phyloP scores from a whole-genome alignment of 2,329 filamentous ascomycete genomes.

The Cryphonectria parasitica region DNA sequence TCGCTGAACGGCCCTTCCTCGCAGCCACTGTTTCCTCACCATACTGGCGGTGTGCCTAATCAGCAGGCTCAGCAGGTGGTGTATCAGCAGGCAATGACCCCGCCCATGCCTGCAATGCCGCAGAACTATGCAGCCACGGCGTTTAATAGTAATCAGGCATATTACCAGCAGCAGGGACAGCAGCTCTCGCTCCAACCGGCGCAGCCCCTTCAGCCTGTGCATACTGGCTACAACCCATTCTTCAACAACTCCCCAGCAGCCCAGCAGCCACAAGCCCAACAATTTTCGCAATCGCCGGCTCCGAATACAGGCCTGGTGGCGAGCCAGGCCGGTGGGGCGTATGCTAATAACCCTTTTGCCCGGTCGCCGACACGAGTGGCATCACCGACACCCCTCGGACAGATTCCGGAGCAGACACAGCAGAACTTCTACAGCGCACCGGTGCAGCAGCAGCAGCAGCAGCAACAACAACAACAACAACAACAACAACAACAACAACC shows the following conservation, averaged over 20 bases:
- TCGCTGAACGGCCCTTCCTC: constrained; percentile 59
- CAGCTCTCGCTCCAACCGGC: constrained; percentile 33
- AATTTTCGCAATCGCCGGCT: constrained; percentile 42
- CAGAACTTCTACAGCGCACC: constrained; percentile 43
- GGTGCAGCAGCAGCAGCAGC: constrained; percentile 30
- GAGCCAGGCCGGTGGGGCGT: constrained; percentile 34
- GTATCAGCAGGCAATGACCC: constrained; percentile 50
- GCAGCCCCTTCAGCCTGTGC: constrained; percentile 42
- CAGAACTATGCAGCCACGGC: constrained; percentile 45
- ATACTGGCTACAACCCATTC: constrained; percentile 58
- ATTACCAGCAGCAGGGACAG: constrained; percentile 36
- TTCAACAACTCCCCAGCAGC: constrained; percentile 45
- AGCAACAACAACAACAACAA: constrained; percentile 37
- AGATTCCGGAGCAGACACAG: constrained; percentile 58
- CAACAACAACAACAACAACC: constrained; percentile 30
- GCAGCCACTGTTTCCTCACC: constrained; percentile 73
- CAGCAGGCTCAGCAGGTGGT: constrained; percentile 46
- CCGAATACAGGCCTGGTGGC: constrained; percentile 41
- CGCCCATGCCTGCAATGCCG: constrained; percentile 46
- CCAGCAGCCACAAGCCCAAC: constrained; percentile 36
- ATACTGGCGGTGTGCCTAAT: constrained; percentile 65
- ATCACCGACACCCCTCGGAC: constrained; percentile 50
- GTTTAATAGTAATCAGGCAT: constrained; percentile 50
- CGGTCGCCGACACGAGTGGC: constrained; percentile 56
- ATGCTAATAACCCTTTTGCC: constrained; percentile 53